Base-by-base conservation (phyloP, 2,329 filamentous ascomycete genomes). In the Chaetomium sp. region DNA sequence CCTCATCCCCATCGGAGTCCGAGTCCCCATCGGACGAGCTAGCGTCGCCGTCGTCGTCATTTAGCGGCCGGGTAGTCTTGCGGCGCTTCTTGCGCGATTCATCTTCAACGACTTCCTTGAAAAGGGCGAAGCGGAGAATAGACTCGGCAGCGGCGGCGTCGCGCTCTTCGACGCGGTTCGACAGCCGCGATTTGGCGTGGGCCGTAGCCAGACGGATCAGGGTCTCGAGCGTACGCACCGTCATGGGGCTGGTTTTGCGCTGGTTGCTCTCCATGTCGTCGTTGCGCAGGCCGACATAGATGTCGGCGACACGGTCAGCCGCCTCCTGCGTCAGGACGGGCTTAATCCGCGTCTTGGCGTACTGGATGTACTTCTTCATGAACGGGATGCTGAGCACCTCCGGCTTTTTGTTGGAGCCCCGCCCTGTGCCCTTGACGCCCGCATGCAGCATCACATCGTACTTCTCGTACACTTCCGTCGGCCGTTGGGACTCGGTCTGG, bases 311-410 rank as follows among this genome's bases (percentile, higher is more conserved):
- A 61, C 95, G 89, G 64, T 96, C 90, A 9, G 91, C 89, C 5
- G 94, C 92, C 45, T 90, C 90, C 68, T 94, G 90, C 0, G 91
- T 96, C 59, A 99, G 76, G 42, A 95, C 77, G 0, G 94, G 94
- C 79, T 91, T 95, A 67, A 96, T 81, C 68, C 94, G 80, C 38
- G 83, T 88, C 76, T 99, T 99, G 61, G 94, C 91, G 71, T 99
- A 99, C 69, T 99, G 94, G 46, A 99, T 95, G 71, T 96, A 99
- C 74, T 99, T 99, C 76, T 99, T 99, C 78, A 99, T 91, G 73
- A 99, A 99, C 0, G 91, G 89, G 58, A 99, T 96, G 73, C 89
- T 95, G 53, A 99, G 77, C 11, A 99, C 89, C 70, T 96, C 91
- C 5, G 88, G 83, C 61, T 87, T 87, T 70, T 88, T 88, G 64